Percentiles rank a stretch among this genome's conserved stretches.
phyloP scores from a whole-genome alignment of 2,329 filamentous ascomycete genomes.

The Colletotrichum musae region DNA sequence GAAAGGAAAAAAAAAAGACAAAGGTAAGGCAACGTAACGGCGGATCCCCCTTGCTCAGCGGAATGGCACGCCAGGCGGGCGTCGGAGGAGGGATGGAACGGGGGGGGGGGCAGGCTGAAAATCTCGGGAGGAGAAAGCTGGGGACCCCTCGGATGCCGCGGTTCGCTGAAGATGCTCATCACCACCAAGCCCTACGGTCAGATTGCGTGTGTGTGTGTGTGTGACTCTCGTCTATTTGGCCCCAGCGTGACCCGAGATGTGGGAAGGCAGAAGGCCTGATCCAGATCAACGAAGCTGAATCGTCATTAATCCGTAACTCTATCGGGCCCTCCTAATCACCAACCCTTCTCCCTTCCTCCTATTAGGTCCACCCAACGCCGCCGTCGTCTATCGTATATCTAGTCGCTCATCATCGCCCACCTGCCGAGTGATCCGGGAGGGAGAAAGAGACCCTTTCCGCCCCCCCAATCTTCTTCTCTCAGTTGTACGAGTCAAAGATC shows the following conservation, averaged over 20 bases:
- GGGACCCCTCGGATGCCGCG: neutral
- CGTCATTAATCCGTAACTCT: neutral
- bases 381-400: neutral
- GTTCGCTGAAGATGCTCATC: neutral
- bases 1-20: too few relatives aligned
- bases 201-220: neutral
- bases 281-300: neutral
- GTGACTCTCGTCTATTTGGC: neutral
- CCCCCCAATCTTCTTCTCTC: neutral
- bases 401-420: neutral
- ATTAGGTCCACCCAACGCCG: neutral
- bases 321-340: neutral
- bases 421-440: too few relatives aligned
- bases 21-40: too few relatives aligned
- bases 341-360: neutral
- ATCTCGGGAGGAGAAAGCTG: neutral
- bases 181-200: neutral
- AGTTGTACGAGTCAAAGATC: slow-evolving; percentile 43
- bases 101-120: neutral
- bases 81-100: too few relatives aligned
- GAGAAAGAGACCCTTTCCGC: neutral
- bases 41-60: neutral
- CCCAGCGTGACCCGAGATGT: neutral
- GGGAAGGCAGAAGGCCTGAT: neutral
- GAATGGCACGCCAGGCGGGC: neutral